Evolutionary conservation across 2,329 filamentous ascomycete genomes (phyloP).

Genomic region (Calonectria fujianensis): DNA sequence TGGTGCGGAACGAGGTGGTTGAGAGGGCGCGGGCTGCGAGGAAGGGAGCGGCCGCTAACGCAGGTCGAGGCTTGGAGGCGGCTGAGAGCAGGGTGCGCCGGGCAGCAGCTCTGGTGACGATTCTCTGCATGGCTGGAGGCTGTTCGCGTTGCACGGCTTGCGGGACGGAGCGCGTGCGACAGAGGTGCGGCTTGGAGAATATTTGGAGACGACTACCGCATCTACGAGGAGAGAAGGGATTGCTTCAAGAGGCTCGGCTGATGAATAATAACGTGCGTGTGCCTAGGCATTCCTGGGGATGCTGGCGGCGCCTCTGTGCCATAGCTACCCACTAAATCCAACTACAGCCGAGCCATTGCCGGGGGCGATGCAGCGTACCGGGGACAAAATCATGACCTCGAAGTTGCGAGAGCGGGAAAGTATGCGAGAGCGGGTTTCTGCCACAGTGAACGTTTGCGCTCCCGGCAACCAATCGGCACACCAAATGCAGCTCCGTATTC

Average conservation of each 20-base stretch:
- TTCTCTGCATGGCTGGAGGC: constrained; percentile 58
- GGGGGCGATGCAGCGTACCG: constrained; percentile 18
- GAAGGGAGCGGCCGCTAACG: constrained; percentile 42
- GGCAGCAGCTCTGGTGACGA: constrained; percentile 57
- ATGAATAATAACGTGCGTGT: constrained; percentile 51
- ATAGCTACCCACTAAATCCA: constrained; percentile 26
- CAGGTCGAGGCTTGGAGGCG: constrained; percentile 43
- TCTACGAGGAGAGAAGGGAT: constrained; percentile 36
- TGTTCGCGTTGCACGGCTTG: constrained; percentile 17
- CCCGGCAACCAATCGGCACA: constrained; percentile 48
- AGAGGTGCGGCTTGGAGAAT: neutral
- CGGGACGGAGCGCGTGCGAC: neutral
- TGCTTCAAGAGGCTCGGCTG: constrained; percentile 46
- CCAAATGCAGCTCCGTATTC: constrained; percentile 45
- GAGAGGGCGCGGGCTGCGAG: constrained; percentile 57
- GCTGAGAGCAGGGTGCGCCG: constrained; percentile 54
- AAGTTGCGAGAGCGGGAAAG: constrained; percentile 15
- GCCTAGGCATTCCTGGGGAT: constrained; percentile 35
- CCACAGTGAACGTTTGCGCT: neutral
- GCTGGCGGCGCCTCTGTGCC: constrained; percentile 1
- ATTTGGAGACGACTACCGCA: constrained; percentile 12
- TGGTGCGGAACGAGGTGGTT: constrained; percentile 53
- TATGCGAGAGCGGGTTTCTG: constrained; percentile 23
- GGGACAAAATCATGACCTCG: neutral
- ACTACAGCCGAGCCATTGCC: constrained; percentile 23